Evolutionary conservation across 2,329 filamentous ascomycete genomes (phyloP), one percentile per base, ranked within the genome.

Genomic region (Colletotrichum brevisporum): DNA sequence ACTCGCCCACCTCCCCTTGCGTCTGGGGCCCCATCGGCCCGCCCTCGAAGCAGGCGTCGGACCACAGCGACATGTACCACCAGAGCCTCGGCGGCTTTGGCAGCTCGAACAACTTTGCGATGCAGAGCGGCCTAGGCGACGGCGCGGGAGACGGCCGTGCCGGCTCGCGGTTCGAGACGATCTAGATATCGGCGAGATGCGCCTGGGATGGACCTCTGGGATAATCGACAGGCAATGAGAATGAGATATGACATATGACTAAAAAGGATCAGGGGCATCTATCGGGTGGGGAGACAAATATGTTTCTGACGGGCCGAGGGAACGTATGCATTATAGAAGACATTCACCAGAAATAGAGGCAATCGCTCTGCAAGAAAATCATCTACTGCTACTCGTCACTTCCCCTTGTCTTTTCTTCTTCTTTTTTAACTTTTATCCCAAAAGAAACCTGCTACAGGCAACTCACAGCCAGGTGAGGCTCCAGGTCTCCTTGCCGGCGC

Each of bases 401-500:
- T 3, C 21, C 21, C 21, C 21, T 24, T 24, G 2, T 24, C 21
- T 24, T 24, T 13, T 9, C 26, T 36, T 36, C 13, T 26, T 36
- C 15, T 45, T 27, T 27, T 39, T 36, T 10, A 31, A 31, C 31
- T 36, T 9, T 8, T 31, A 16, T 36, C 27, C 12, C 16, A 18
- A 36, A 36, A 6, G 31, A 36, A 36, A 36, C 6, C 4, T 36
- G 10, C 31, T 2, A 36, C 31, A 9, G 31, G 12, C 39, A 18
- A 9, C 24, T 12, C 26, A 82, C 71, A 79, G 76, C 83, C 84
- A 86, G 67, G 80, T 76, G 13, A 88, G 82, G 62, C 81, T 82
- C 88, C 88, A 90, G 1, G 85, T 90, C 75, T 84, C 79, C 81
- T 91, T 86, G 3, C 89, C 89, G 72, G 86, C 85, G 65, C 89